phyloP scores from a whole-genome alignment of 495 filamentous ascomycete genomes.

The Penicillium dipodomyicola region DNA sequence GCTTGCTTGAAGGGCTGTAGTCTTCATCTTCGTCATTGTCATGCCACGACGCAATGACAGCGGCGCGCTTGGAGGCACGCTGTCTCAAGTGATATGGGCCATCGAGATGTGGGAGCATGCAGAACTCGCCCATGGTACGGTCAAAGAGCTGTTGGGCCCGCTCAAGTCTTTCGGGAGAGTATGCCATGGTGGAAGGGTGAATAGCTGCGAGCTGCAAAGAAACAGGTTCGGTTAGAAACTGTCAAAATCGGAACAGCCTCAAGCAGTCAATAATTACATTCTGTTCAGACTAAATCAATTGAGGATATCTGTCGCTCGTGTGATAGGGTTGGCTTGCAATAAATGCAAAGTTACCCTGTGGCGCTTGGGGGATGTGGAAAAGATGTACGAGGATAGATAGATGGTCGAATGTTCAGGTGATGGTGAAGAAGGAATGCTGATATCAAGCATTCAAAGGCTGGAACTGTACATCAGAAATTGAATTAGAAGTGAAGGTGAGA shows the following conservation, averaged over 20 bases:
- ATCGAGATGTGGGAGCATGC: background rate
- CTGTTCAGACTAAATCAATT: background rate
- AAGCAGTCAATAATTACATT: background rate
- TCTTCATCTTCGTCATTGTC: slow-evolving; percentile 19
- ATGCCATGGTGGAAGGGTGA: background rate
- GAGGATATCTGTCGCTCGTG: too few relatives aligned
- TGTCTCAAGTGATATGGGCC: slow-evolving; percentile 3
- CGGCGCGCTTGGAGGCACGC: background rate
- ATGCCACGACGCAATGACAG: slow-evolving; percentile 11
- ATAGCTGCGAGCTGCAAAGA: background rate
- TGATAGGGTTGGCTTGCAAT: too few relatives aligned
- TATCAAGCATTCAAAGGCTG: background rate
- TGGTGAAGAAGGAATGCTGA: background rate
- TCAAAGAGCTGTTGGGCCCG: background rate
- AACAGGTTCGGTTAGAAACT: background rate
- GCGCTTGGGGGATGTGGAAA: too few relatives aligned
- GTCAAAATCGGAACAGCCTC: background rate
- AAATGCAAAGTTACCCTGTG: too few relatives aligned
- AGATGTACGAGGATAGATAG: background rate
- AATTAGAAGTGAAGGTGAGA: background rate
- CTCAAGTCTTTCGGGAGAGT: background rate
- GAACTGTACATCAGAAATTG: background rate
- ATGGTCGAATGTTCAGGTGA: background rate
- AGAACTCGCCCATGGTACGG: background rate
- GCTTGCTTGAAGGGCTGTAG: slow-evolving; percentile 4